Percentiles rank a stretch among this genome's conserved stretches.
Conservation (phyloP, 192 early-diverging fungal species). For the Mortierella hygrophila region DNA sequence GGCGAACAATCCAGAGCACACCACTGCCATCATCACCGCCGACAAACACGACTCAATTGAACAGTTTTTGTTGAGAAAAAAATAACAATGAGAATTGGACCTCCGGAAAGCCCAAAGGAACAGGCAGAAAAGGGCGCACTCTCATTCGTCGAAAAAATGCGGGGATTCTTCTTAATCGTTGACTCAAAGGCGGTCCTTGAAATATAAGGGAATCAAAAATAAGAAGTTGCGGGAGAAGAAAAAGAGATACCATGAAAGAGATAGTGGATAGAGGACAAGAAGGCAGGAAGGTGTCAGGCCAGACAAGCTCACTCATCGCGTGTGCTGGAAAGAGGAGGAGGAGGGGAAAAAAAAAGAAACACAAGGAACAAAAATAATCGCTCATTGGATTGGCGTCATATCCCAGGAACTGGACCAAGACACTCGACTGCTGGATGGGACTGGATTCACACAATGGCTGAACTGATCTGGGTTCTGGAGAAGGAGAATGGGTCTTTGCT, state of each 20-base stretch:
- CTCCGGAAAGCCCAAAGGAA: not conserved
- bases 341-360: too few relatives aligned
- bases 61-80: not conserved
- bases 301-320: too few relatives aligned
- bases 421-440: too few relatives aligned
- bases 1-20: not conserved
- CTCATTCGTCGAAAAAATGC: conserved; percentile 49
- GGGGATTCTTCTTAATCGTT: conserved; percentile 38
- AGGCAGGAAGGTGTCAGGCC: too few relatives aligned
- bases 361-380: too few relatives aligned
- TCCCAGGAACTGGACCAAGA: too few relatives aligned
- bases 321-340: too few relatives aligned
- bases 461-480: too few relatives aligned
- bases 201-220: not conserved
- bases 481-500: too few relatives aligned
- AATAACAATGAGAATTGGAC: conserved; percentile 2
- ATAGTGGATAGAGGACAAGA: too few relatives aligned
- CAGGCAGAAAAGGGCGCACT: not conserved
- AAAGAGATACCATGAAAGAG: not conserved
- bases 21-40: not conserved
- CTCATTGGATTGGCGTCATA: too few relatives aligned
- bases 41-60: not conserved
- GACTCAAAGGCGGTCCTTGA: conserved; percentile 32
- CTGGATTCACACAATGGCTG: too few relatives aligned
- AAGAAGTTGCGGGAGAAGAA: not conserved